Base-by-base conservation (phyloP, 257 asterid genomes). In the Datura wrightii region DNA sequence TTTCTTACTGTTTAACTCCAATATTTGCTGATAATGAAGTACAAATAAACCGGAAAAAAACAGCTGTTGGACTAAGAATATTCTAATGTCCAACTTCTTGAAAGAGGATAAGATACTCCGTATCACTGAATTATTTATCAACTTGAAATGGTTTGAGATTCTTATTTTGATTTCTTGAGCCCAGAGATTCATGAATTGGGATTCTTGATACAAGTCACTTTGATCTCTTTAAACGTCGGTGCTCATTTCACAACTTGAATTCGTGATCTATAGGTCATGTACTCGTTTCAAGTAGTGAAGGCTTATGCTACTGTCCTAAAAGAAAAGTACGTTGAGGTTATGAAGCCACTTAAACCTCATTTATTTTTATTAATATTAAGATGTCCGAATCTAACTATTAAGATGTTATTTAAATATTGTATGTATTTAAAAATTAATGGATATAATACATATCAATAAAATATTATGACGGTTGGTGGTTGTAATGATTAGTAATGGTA, bases 21-120 rank as follows among this genome's bases (percentile, higher is more conserved):
- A 11, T 13, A 52, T 78, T 69, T 69, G 76, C 9, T 67, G 24
- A 69, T 69, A 69, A 41, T 18, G 34, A 16, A 42, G 36, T 16
- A 16, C 11, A 62, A 24, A 24, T 10, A 4, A 10, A 24, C 3
- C 7, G 3, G 2, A 10, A 24, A 63, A 74, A 74, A 24, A 19
- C 19, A 19, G 18, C 5, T 48, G 13, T 74, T 72, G 82, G 62
- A 50, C 81, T 76, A 13, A 31, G 44, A 24, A n/a, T 18, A 71
- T 71, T 71, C 56, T 71, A n/a, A 19, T 44, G 37, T 42, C 39
- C 52, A 44, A 71, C 79, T 41, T 81, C 54, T 81, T 11, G 19
- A n/a, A 46, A 56, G 52, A 80, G 76, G 46, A 52, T 19, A 54
- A 15, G 5, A 79, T 54, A 69, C 8, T 41, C 34, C 15, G 2